Evolutionary conservation across 148 eudicot species (phyloP).

Genomic region (Vaccinium myrtillus): DNA sequence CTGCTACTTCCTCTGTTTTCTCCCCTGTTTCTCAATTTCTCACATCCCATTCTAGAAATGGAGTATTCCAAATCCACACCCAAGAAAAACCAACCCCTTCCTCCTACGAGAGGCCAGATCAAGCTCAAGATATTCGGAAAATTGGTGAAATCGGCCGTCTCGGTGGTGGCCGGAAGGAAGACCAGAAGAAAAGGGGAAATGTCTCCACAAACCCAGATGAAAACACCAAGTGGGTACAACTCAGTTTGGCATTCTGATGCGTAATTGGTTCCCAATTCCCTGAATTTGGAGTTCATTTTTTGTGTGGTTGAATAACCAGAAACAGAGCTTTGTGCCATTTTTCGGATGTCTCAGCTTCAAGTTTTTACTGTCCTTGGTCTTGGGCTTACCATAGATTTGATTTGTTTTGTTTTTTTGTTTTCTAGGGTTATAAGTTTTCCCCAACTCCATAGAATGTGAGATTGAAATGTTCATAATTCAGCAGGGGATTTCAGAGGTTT

Average conservation of each 20-base stretch:
- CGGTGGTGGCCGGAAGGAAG: not conserved
- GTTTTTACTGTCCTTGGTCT: not conserved
- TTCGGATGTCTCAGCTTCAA: not conserved
- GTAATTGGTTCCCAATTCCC: not conserved
- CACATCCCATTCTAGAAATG: constrained; percentile 9
- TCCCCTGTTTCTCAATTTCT: not conserved
- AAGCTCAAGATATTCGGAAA: constrained; percentile 3
- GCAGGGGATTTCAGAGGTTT: too few relatives aligned
- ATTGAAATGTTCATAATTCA: not conserved
- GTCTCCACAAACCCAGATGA: constrained; percentile 14
- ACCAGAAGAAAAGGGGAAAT: not conserved
- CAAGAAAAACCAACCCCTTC: constrained; percentile 12
- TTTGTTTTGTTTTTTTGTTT: not conserved
- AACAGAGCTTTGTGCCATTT: not conserved
- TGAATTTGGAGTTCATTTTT: not conserved
- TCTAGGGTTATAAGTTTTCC: not conserved
- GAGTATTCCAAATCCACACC: not conserved
- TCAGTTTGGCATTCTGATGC: constrained; percentile 11
- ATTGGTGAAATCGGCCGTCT: constrained; percentile 1
- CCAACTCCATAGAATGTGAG: too few relatives aligned
- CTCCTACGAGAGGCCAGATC: constrained; percentile 25
- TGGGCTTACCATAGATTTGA: not conserved
- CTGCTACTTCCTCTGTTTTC: not conserved
- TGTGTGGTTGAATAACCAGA: not conserved
- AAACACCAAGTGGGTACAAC: constrained; percentile 19